Evolutionary conservation across 371 early-diverging fungal genomes (phyloP).

Genomic region (Neoconidiobolus thromboides): DNA sequence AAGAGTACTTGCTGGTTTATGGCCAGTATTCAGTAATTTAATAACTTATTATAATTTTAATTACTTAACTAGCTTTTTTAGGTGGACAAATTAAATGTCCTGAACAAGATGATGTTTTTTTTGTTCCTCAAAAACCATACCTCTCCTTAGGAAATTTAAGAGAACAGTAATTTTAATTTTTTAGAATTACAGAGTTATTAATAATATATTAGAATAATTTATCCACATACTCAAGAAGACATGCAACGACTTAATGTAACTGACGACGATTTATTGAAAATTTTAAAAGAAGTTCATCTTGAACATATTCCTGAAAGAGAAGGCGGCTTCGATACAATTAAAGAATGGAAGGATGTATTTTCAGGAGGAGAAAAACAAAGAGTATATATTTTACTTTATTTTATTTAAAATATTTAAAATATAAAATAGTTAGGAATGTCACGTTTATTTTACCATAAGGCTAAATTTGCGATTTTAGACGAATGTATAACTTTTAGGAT

Average conservation of each 20-base stretch:
- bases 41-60: not conserved
- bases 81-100: constrained; percentile 50
- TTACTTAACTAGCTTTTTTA: constrained; percentile 4
- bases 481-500: constrained; percentile 21
- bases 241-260: constrained; percentile 53
- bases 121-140: constrained; percentile 81
- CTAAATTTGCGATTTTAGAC: constrained; percentile 56
- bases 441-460: constrained; percentile 63
- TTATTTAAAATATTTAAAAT: not conserved
- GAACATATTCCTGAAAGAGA: constrained; percentile 56
- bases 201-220: constrained; percentile 36
- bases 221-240: constrained; percentile 64
- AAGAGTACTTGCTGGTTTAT: constrained; percentile 64
- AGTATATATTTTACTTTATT: constrained; percentile 17
- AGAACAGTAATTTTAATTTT: constrained; percentile 37
- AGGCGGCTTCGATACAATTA: constrained; percentile 71
- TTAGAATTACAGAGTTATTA: not conserved
- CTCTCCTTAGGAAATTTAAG: constrained; percentile 64
- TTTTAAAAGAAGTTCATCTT: constrained; percentile 50
- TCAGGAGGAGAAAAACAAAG: constrained; percentile 85
- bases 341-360: constrained; percentile 83
- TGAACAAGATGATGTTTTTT: constrained; percentile 43
- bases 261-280: constrained; percentile 51
- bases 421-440: constrained; percentile 38
- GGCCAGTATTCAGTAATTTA: constrained; percentile 53